A percentile compares a stretch with the other conserved stretches of the same genome.
phyloP scores from a whole-genome alignment of 257 asterid species.

The Osmanthus fragrans region DNA sequence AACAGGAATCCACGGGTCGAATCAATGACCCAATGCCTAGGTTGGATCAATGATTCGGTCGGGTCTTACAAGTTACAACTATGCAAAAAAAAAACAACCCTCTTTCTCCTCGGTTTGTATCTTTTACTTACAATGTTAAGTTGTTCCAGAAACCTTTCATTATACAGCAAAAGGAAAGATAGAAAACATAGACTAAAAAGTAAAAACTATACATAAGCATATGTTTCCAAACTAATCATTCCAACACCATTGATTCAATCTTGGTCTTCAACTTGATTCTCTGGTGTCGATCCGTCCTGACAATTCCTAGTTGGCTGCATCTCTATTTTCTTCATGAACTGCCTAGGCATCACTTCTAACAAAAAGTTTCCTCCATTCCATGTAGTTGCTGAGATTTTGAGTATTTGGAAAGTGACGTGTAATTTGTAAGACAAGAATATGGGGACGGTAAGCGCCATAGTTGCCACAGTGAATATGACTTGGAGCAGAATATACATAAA shows the following conservation, averaged over 20 bases:
- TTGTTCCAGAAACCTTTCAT: neutral
- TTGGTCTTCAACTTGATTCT: neutral
- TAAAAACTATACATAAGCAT: neutral
- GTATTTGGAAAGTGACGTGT: conserved; percentile 71
- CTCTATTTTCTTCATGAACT: conserved; percentile 73
- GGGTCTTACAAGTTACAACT: neutral
- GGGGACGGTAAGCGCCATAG: conserved; percentile 83
- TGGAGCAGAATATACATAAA: conserved; percentile 88
- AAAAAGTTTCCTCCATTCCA: conserved; percentile 96
- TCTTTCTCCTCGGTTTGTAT: neutral
- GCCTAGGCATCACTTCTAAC: conserved; percentile 96
- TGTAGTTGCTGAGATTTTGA: conserved; percentile 79
- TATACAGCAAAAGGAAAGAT: neutral
- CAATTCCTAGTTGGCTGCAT: conserved; percentile 41
- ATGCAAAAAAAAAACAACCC: neutral
- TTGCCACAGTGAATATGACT: conserved; percentile 86
- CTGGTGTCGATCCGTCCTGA: conserved; percentile 21
- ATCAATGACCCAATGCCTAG: neutral
- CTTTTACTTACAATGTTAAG: neutral
- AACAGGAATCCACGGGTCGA: too few relatives aligned
- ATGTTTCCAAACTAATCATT: neutral
- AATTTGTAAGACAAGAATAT: conserved; percentile 79
- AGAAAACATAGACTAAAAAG: neutral
- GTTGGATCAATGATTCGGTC: neutral
- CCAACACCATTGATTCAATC: neutral